A percentile compares a stretch with the other conserved stretches of the same genome.
These are phyloP conservation scores for Fraxinus americana DNA, from an alignment of 257 asterid species.

Conservation along the genomic window DNA sequence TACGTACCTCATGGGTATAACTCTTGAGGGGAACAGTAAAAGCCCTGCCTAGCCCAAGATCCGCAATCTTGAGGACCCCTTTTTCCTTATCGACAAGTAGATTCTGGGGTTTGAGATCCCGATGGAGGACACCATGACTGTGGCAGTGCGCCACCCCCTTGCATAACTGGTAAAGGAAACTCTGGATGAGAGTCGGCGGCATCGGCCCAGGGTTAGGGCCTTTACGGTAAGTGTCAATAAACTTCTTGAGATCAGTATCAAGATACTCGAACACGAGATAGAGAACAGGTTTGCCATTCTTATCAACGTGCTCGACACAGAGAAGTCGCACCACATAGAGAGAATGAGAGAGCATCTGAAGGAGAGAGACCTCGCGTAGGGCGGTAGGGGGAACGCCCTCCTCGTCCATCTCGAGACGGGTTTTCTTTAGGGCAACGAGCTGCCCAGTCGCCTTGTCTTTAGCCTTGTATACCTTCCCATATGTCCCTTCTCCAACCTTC, in stretches of 20 bases:
- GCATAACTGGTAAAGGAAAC: slow-evolving; percentile 81
- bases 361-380: slow-evolving; percentile 87
- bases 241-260: slow-evolving; percentile 89
- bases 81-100: slow-evolving; percentile 87
- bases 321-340: slow-evolving; percentile 87
- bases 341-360: slow-evolving; percentile 94
- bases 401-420: slow-evolving; percentile 97
- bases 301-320: slow-evolving; percentile 85
- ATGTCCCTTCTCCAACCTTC: slow-evolving; percentile 98
- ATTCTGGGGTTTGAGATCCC: slow-evolving; percentile 97
- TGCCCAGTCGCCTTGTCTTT: slow-evolving; percentile 86
- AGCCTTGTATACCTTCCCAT: slow-evolving; percentile 97
- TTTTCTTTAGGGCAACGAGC: slow-evolving; percentile 89
- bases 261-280: slow-evolving; percentile 93
- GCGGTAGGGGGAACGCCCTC: slow-evolving; percentile 97
- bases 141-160: slow-evolving; percentile 96
- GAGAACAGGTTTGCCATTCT: slow-evolving; percentile 84
- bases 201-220: slow-evolving; percentile 77
- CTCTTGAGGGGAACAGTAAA: slow-evolving; percentile 94
- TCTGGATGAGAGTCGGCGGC: slow-evolving; percentile 62
- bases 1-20: slow-evolving; percentile 82
- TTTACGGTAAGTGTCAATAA: slow-evolving; percentile 80
- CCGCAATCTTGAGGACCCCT: slow-evolving; percentile 90
- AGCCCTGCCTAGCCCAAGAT: slow-evolving; percentile 94
- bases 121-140: slow-evolving; percentile 93